Evolutionary conservation across 352 stramenopile species (phyloP).

Genomic region (Globisporangium nunn): DNA sequence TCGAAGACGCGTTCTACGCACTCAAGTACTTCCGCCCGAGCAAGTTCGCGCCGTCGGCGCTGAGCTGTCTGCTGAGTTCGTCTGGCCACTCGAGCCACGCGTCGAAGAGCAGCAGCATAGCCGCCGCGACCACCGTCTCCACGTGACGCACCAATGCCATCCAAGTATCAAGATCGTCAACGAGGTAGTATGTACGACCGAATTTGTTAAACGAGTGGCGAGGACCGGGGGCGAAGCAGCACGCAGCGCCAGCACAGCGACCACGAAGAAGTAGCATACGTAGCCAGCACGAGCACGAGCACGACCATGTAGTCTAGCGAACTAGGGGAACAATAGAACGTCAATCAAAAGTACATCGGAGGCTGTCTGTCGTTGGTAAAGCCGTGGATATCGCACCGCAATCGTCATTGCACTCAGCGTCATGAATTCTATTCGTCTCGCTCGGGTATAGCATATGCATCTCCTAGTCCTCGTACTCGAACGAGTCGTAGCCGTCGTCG

Average conservation of each 20-base stretch:
- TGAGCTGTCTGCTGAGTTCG: conserved; percentile 73
- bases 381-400: too few relatives aligned
- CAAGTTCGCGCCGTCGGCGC: conserved; percentile 66
- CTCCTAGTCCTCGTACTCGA: conserved; percentile 55
- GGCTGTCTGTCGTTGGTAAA: too few relatives aligned
- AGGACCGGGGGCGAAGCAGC: not conserved
- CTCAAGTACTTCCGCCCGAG: conserved; percentile 78
- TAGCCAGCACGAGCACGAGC: not conserved
- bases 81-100: conserved; percentile 42
- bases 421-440: not conserved
- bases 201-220: not conserved
- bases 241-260: not conserved
- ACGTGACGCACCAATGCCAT: not conserved
- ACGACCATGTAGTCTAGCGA: conserved; percentile 14
- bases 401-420: not conserved
- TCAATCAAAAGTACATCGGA: not conserved
- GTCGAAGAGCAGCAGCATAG: conserved; percentile 1
- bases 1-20: conserved; percentile 82
- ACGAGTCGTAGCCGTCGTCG: conserved; percentile 74
- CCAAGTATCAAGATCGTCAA: not conserved
- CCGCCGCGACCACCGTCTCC: too few relatives aligned
- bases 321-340: conserved; percentile 13
- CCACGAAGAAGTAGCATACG: conserved; percentile 1
- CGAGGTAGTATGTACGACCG: not conserved
- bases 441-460: not conserved